Conservation (phyloP, 148 eudicot genomes). For the Spergularia bocconei region DNA sequence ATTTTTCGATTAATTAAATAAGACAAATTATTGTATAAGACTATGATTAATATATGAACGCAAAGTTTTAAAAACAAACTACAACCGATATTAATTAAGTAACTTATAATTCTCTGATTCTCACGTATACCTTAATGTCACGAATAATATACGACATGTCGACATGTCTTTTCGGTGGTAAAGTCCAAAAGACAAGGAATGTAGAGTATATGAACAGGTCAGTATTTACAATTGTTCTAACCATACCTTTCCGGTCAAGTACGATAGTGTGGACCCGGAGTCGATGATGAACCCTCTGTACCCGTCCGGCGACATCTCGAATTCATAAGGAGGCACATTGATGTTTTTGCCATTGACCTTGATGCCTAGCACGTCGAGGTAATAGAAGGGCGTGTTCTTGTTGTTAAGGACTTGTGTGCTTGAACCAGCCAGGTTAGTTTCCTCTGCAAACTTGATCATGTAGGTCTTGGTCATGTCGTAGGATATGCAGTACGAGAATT, state of each 20-base stretch:
- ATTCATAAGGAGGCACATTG: background rate
- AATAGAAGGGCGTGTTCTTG: background rate
- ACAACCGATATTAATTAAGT: too few relatives aligned
- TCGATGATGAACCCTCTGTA: conserved; percentile 11
- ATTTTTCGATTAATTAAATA: too few relatives aligned
- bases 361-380: conserved; percentile 4
- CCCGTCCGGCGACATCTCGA: conserved; percentile 15
- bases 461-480: background rate
- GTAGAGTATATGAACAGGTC: too few relatives aligned
- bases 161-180: too few relatives aligned
- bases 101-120: too few relatives aligned
- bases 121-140: too few relatives aligned
- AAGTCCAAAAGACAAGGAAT: too few relatives aligned
- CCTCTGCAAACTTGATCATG: conserved; percentile 3
- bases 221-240: too few relatives aligned
- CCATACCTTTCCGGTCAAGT: background rate
- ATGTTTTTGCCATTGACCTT: background rate
- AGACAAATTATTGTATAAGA: too few relatives aligned
- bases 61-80: too few relatives aligned
- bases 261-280: conserved; percentile 4
- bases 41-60: too few relatives aligned
- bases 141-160: too few relatives aligned
- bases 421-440: background rate
- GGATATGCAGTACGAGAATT: conserved; percentile 16
- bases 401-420: background rate